A percentile compares a stretch with the other conserved stretches of the same genome.
phyloP scores from a whole-genome alignment of 805 yeast genomes.

The Cephaloascus albidus region DNA sequence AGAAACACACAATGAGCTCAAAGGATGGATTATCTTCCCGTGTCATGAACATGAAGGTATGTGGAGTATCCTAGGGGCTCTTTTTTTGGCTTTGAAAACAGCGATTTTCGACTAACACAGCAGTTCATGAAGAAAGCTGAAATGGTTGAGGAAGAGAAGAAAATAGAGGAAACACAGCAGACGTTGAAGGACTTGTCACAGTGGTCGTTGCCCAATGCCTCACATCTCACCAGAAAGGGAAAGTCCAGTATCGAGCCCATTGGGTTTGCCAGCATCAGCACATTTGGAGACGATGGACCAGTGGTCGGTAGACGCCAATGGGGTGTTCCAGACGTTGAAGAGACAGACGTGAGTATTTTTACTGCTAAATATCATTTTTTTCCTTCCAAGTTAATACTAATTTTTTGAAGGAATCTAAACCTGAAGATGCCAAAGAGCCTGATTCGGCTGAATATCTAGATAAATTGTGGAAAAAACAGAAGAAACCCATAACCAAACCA shows the following conservation, averaged over 20 bases:
- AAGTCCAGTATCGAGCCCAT: conserved; percentile 18
- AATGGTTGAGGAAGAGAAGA: conserved; percentile 17
- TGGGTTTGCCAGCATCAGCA: conserved; percentile 31
- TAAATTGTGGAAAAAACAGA: conserved; percentile 6
- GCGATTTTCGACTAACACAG: no score
- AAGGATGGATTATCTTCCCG: conserved; percentile 45
- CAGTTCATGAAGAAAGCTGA: conserved; percentile 43
- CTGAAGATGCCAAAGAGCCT: no score
- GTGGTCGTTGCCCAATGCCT: conserved; percentile 35
- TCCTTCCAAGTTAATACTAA: no score
- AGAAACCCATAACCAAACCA: not conserved
- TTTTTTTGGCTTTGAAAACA: no score
- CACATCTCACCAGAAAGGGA: conserved; percentile 15
- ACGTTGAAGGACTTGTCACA: conserved; percentile 41
- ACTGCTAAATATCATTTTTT: no score
- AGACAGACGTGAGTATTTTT: no score
- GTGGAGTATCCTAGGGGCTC: not conserved
- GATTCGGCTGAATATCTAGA: conserved; percentile 5
- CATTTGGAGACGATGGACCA: conserved; percentile 8
- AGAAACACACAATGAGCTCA: not conserved
- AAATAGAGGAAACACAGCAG: conserved; percentile 21
- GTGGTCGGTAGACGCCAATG: not conserved
- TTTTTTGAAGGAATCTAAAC: no score
- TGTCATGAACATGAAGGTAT: conserved; percentile 76
- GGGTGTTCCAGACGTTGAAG: not conserved